Evolutionary conservation across 306 rosid genomes (phyloP).

Genomic region (Vigna radiata): DNA sequence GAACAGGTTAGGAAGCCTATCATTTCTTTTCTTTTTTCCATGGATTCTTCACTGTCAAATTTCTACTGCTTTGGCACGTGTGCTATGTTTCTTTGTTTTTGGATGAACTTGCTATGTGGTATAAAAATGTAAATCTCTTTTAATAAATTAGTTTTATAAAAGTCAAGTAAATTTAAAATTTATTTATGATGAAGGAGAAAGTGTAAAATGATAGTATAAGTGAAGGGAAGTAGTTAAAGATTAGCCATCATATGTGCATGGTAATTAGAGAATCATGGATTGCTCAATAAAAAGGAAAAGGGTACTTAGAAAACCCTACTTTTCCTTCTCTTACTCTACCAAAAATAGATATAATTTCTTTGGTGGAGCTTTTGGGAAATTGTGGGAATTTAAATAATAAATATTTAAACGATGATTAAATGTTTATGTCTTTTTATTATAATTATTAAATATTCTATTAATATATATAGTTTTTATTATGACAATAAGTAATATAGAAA

Average conservation of each 20-base stretch:
- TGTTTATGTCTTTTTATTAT: too few species aligned
- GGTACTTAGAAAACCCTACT: neutral
- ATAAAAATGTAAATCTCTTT: too few species aligned
- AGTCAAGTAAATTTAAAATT: too few species aligned
- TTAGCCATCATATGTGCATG: neutral
- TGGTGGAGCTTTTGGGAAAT: neutral
- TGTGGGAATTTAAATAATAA: too few species aligned
- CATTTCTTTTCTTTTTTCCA: neutral
- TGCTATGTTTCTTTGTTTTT: constrained; percentile 19
- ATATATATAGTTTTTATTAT: too few species aligned
- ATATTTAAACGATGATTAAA: too few species aligned
- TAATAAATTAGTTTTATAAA: too few species aligned
- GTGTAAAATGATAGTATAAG: neutral
- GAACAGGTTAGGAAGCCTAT: constrained; percentile 42
- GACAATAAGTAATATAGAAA: too few species aligned
- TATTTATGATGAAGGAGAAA: too few species aligned
- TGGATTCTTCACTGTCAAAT: constrained; percentile 36
- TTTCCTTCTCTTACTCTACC: neutral
- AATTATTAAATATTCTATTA: too few species aligned
- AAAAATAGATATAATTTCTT: neutral
- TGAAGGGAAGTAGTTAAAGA: neutral
- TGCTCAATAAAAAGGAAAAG: neutral
- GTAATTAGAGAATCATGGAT: neutral
- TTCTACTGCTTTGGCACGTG: constrained; percentile 34
- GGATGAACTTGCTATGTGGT: neutral